These are phyloP conservation scores for Trichoderma virens DNA, from an alignment of 495 filamentous ascomycete species.

Conservation along the genomic window DNA sequence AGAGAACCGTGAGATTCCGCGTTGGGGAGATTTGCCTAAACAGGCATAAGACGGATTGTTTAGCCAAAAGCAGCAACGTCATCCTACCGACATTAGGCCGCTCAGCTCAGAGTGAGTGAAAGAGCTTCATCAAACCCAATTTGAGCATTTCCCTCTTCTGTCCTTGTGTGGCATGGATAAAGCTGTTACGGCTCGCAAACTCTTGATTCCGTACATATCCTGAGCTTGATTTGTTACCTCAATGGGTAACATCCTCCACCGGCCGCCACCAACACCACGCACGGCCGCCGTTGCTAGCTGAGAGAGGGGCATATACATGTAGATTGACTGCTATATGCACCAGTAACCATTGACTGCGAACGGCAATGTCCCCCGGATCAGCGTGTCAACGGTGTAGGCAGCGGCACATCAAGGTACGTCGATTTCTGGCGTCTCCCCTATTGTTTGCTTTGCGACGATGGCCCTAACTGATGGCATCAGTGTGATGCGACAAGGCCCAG, in stretches of 20 bases:
- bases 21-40: not conserved
- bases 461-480: not conserved
- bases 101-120: not conserved
- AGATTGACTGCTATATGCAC: not conserved
- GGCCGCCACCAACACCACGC: not conserved
- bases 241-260: not conserved
- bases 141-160: not conserved
- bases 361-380: constrained; percentile 5
- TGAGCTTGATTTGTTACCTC: not conserved
- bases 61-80: not conserved
- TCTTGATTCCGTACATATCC: not conserved
- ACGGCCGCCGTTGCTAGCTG: not conserved
- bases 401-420: constrained; percentile 4
- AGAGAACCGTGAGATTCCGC: not conserved
- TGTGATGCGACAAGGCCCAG: not conserved
- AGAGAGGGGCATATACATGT: not conserved
- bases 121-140: not conserved
- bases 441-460: not conserved
- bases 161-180: not conserved
- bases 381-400: constrained; percentile 3
- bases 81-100: not conserved
- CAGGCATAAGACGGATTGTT: not conserved
- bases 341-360: not conserved
- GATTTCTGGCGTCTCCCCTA: not conserved
- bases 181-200: not conserved